Evolutionary conservation across 192 early-diverging fungal species (phyloP).

Genomic region (Coemansia sp.): DNA sequence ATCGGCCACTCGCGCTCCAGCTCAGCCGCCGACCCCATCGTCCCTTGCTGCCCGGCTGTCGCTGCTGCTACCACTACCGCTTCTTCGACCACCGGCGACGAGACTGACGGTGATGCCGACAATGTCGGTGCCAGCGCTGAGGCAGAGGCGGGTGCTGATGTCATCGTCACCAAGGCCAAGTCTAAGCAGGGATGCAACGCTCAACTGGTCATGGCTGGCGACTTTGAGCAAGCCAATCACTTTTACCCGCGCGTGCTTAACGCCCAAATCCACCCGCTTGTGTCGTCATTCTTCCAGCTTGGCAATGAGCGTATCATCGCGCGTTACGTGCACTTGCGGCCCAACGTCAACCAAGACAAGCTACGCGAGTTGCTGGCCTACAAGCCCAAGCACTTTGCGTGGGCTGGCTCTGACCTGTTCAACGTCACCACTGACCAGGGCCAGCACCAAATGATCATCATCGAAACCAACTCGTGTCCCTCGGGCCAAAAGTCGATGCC

Average conservation of each 20-base stretch:
- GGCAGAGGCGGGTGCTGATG: neutral
- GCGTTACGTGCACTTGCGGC: conserved; percentile 83
- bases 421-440: conserved; percentile 82
- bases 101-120: neutral
- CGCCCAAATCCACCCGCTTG: conserved; percentile 85
- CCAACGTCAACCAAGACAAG: conserved; percentile 68
- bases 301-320: conserved; percentile 90
- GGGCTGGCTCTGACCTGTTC: conserved; percentile 89
- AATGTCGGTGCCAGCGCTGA: neutral
- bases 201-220: conserved; percentile 22
- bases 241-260: conserved; percentile 90
- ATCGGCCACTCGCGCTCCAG: conserved; percentile 16
- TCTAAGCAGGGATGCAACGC: neutral
- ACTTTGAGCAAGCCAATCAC: conserved; percentile 82
- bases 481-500: conserved; percentile 93
- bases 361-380: conserved; percentile 67
- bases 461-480: conserved; percentile 91
- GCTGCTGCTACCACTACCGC: neutral
- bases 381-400: conserved; percentile 77
- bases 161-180: neutral
- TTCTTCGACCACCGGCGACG: neutral
- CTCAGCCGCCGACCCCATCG: neutral
- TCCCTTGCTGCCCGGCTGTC: neutral
- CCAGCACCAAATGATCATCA: conserved; percentile 89
- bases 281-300: conserved; percentile 79